These are phyloP conservation scores for Backusella australiensis DNA, from an alignment of 192 early-diverging fungal genomes.

Conservation along the genomic window DNA sequence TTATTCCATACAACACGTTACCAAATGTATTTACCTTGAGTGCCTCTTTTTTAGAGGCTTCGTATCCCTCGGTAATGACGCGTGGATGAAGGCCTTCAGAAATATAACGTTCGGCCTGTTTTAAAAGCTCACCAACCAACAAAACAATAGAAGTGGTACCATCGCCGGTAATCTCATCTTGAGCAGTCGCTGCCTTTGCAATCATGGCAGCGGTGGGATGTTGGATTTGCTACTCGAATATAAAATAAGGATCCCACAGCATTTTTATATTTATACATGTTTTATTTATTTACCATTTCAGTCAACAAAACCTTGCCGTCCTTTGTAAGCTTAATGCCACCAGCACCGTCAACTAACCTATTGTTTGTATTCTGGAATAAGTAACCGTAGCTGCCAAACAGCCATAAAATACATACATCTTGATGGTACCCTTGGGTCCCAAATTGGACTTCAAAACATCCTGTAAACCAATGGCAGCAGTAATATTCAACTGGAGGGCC, in stretches of 20 bases:
- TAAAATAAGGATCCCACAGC: not conserved
- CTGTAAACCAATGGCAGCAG: conserved; percentile 91
- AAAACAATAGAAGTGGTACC: conserved; percentile 98
- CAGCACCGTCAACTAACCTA: conserved; percentile 94
- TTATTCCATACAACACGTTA: too few species aligned
- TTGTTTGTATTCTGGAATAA: not conserved
- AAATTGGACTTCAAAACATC: conserved; percentile 96
- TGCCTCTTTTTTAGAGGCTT: conserved; percentile 94
- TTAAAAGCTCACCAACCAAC: conserved; percentile 95
- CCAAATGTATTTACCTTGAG: conserved; percentile 64
- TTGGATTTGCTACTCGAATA: conserved; percentile 88
- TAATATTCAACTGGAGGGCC: conserved; percentile 95
- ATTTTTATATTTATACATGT: not conserved
- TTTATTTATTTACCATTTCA: conserved; percentile 86
- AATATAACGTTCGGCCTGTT: conserved; percentile 91
- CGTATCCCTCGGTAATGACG: conserved; percentile 95
- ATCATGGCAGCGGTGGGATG: conserved; percentile 99
- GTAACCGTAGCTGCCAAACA: not conserved
- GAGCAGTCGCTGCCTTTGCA: conserved; percentile 96
- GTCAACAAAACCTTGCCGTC: conserved; percentile 98
- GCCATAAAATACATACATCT: conserved; percentile 66
- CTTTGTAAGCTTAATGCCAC: conserved; percentile 96
- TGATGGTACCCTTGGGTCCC: conserved; percentile 97
- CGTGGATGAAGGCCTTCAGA: conserved; percentile 97
- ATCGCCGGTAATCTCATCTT: conserved; percentile 99